Conservation (phyloP, 331 rosid genomes). For the Prunus yedoensis region DNA sequence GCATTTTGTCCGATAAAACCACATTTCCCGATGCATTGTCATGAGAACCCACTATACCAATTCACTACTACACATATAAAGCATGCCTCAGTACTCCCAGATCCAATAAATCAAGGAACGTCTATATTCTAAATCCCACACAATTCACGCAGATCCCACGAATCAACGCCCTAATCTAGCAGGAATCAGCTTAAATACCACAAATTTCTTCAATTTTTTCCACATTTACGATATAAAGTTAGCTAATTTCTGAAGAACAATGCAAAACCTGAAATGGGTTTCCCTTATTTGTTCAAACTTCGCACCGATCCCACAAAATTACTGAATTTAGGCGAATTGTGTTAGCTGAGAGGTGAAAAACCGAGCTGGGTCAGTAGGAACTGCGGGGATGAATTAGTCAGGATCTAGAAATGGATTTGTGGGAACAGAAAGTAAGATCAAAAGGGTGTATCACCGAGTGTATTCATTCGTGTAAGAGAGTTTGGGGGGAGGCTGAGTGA, state of each 20-base stretch:
- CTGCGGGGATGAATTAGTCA: conserved; percentile 16
- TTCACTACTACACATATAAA: conserved; percentile 45
- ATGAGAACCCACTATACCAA: conserved; percentile 48
- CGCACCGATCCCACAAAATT: conserved; percentile 14
- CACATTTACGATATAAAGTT: neutral
- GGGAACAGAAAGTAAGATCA: conserved; percentile 1
- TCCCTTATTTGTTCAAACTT: conserved; percentile 4
- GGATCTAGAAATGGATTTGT: conserved; percentile 43
- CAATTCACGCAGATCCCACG: conserved; percentile 39
- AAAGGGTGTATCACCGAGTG: conserved; percentile 4
- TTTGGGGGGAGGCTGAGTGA: conserved; percentile 21
- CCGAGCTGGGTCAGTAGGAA: neutral
- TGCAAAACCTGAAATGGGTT: conserved; percentile 24
- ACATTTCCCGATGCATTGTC: conserved; percentile 94
- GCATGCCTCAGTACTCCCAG: conserved; percentile 47
- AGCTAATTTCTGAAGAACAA: conserved; percentile 18
- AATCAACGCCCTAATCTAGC: conserved; percentile 14
- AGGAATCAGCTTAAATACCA: conserved; percentile 19
- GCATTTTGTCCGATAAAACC: conserved; percentile 74
- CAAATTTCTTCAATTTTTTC: conserved; percentile 22
- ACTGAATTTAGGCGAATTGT: neutral
- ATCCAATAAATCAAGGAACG: conserved; percentile 35
- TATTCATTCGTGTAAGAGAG: neutral
- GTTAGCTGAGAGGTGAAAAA: neutral
- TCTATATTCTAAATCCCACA: conserved; percentile 18